Evolutionary conservation across 2,329 filamentous ascomycete genomes (phyloP), one percentile per base, ranked within the genome.

Genomic region (Hypoxylon sp.): DNA sequence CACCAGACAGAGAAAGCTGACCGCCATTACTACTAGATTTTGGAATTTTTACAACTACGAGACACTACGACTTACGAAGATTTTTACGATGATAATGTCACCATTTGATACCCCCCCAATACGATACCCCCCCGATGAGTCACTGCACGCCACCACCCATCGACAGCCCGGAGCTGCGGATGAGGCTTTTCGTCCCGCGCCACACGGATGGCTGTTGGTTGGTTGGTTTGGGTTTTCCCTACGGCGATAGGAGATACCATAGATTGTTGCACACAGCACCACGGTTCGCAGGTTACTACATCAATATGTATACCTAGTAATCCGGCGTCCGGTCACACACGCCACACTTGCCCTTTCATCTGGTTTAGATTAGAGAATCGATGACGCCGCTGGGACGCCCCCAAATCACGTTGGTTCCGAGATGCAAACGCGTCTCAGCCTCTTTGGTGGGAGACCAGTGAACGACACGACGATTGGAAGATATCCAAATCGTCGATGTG

Each of bases 71-170:
- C 22, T 11, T 13, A 14, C 35, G 5, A 31, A 17, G 17, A 53
- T 37, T 42, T 42, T 42, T 42, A 42, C 33, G 39, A 64, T 17
- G 51, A 24, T 60, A 55, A 59, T 14, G 33, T 26, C 46, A 57
- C 54, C 52, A 19, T 37, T 66, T 67, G 66, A 69, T 69, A 63
- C 69, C 69, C 68, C 68, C 55, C n/a, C 39, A 44, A 44, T 44
- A 44, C 39, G 39, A 52, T 54, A 57, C 26, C 26, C 48, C 64
- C 46, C 55, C 54, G 42, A 42, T 52, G 47, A 52, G 46, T 39
- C 39, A 46, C 54, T 31, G 44, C 35, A 46, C 51, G 37, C 24
- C 46, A 54, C 14, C 52, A 54, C 35, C 35, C 52, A 44, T 6
- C 44, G 37, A 44, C 44, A 63, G 17, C 50, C 50, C 33, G 14